Percentiles rank a stretch among this genome's conserved stretches.
Conservation (phyloP, 148 eudicot genomes). For the Cornus florida region DNA sequence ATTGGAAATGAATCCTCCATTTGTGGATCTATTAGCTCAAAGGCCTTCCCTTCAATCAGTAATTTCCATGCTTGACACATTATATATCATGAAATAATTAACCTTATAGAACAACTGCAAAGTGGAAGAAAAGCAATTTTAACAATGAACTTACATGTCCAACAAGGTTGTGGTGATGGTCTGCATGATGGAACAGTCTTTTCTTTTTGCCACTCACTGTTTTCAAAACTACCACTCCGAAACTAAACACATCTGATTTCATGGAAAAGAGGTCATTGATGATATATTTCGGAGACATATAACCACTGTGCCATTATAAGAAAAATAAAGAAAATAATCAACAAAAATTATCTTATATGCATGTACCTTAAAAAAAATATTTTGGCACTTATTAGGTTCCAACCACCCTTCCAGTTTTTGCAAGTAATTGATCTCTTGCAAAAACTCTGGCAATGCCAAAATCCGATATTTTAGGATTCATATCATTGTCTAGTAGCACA, state of each 20-base stretch:
- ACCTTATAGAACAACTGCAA: not conserved
- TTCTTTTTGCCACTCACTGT: constrained; percentile 39
- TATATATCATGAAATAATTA: not conserved
- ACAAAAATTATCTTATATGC: not conserved
- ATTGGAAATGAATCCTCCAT: no score
- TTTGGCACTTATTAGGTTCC: constrained; percentile 9
- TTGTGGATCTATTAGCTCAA: constrained; percentile 5
- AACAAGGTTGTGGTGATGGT: constrained; percentile 33
- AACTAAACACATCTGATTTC: constrained; percentile 54
- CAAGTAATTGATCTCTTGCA: constrained; percentile 10
- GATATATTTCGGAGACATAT: constrained; percentile 59
- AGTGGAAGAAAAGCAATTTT: not conserved
- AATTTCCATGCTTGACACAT: constrained; percentile 28
- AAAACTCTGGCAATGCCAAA: constrained; percentile 10
- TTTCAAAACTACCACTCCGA: constrained; percentile 49
- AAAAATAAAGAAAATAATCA: not conserved
- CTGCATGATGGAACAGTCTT: constrained; percentile 24
- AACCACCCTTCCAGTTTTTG: constrained; percentile 12
- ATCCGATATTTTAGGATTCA: constrained; percentile 12
- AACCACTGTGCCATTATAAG: constrained; percentile 30
- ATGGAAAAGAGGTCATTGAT: constrained; percentile 39
- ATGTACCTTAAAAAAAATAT: not conserved
- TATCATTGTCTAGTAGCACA: constrained; percentile 4
- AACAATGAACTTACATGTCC: constrained; percentile 33
- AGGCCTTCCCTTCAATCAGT: constrained; percentile 22